Base-by-base conservation (phyloP, 2,329 filamentous ascomycete genomes). In the Zelopaecilomyces penicillatus region DNA sequence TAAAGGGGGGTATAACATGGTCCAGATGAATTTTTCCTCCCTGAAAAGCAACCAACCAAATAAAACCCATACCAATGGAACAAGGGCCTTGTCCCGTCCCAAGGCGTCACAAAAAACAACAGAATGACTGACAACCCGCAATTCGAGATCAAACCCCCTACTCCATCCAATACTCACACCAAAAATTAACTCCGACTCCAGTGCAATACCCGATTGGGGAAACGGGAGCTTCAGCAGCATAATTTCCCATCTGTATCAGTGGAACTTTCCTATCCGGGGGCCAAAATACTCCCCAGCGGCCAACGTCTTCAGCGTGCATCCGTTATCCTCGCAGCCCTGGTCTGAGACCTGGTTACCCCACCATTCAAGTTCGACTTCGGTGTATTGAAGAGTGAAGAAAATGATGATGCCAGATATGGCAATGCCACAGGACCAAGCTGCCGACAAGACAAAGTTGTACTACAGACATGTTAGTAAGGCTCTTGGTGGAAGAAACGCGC, bases 401-500 rank as follows among this genome's bases (percentile, higher is more conserved):
- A 77, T 74, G 51, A 77, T 60, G 49, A 77, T 67, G 42, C 63
- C 73, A 0, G 71, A 59, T 39, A 77, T 67, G 43, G 73, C 73
- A 35, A 76, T 68, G 30, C 67, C 73, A 27, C 67, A 68, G 19
- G 66, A 71, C 57, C 73, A 71, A 10, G 72, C 66, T 11, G 73
- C 71, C 6, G 73, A 74, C 27, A 75, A 63, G 37, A 75, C 71
- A 53, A 74, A 76, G 53, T 74, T 75, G 59, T 76, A 76, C 66
- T 71, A 29, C 0, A 6, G 5, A 35, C 9, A 49, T 47, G 39
- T 46, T 12, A 48, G 37, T n/a, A 41, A 29, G 3, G 19, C 19
- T 19, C 19, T 19, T 19, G 19, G 2, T 9, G 9, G 32, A 19
- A 19, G 19, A 19, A 19, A 19, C 19, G 19, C 19, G 3, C 19